phyloP scores from a whole-genome alignment of 2,329 filamentous ascomycete genomes.

The Achaetomium macrosporum region DNA sequence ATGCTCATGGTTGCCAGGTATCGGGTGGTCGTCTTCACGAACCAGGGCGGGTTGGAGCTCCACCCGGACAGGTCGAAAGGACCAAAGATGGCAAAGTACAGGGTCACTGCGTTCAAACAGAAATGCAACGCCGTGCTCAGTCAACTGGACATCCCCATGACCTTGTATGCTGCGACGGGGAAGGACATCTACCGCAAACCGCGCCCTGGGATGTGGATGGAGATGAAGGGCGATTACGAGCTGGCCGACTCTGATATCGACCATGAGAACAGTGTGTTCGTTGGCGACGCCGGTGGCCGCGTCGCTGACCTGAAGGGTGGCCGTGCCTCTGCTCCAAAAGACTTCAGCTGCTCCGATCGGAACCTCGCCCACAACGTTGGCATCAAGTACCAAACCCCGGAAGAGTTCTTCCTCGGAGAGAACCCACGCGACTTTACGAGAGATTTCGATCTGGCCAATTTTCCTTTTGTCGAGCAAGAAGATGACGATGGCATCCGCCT shows the following conservation, averaged over 20 bases:
- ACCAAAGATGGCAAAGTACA: slow-evolving; percentile 62
- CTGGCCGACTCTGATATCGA: slow-evolving; percentile 58
- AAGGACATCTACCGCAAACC: slow-evolving; percentile 85
- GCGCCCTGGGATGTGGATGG: slow-evolving; percentile 79
- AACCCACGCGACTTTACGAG: slow-evolving; percentile 59
- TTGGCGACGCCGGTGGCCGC: slow-evolving; percentile 77
- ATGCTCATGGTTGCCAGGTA: slow-evolving; percentile 45
- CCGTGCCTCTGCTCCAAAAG: slow-evolving; percentile 36
- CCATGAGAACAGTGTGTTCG: slow-evolving; percentile 67
- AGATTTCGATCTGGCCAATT: slow-evolving; percentile 63
- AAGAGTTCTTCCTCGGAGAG: slow-evolving; percentile 80
- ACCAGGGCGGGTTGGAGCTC: slow-evolving; percentile 78
- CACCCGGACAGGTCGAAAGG: slow-evolving; percentile 63
- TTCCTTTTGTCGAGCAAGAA: slow-evolving; percentile 38
- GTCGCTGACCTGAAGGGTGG: slow-evolving; percentile 35
- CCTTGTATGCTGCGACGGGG: slow-evolving; percentile 78
- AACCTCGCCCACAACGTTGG: slow-evolving; percentile 84
- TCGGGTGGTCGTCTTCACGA: slow-evolving; percentile 73
- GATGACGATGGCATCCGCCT: slow-evolving; percentile 36
- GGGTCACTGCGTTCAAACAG: slow-evolving; percentile 73
- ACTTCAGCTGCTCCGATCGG: slow-evolving; percentile 62
- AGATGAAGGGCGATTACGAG: slow-evolving; percentile 53
- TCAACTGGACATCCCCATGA: slow-evolving; percentile 68
- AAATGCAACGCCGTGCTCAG: slow-evolving; percentile 66
- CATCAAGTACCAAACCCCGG: slow-evolving; percentile 75